Evolutionary conservation across 371 early-diverging fungal genomes (phyloP).

Genomic region (Lichtheimia ramosa): DNA sequence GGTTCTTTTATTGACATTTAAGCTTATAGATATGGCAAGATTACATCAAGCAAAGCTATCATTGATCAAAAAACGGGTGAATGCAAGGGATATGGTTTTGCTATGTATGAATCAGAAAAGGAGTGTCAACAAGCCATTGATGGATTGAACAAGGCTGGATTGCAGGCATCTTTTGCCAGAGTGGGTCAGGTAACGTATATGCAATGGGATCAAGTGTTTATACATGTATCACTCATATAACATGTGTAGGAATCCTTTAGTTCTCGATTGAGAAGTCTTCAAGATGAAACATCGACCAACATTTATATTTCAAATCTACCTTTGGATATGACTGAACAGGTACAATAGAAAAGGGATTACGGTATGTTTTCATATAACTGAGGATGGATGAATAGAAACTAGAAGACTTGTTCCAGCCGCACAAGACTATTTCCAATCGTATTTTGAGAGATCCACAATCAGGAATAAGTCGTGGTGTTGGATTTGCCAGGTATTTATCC

Average conservation of each 20-base stretch:
- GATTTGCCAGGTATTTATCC: slow-evolving; percentile 73
- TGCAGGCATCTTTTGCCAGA: slow-evolving; percentile 76
- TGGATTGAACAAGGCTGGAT: slow-evolving; percentile 66
- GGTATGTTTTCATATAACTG: neutral
- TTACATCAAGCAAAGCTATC: slow-evolving; percentile 85
- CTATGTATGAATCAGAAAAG: slow-evolving; percentile 76
- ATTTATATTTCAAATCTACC: slow-evolving; percentile 86
- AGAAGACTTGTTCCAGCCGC: slow-evolving; percentile 65
- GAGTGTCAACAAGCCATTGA: slow-evolving; percentile 71
- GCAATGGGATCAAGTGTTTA: neutral
- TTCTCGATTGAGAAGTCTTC: slow-evolving; percentile 70
- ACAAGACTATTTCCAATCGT: slow-evolving; percentile 67
- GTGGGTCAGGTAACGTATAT: slow-evolving; percentile 50
- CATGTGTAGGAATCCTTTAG: slow-evolving; percentile 73
- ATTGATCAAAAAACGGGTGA: slow-evolving; percentile 75
- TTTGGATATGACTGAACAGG: slow-evolving; percentile 69
- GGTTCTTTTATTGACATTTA: neutral
- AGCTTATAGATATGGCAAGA: slow-evolving; percentile 67
- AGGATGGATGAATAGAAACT: slow-evolving; percentile 44
- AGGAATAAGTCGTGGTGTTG: slow-evolving; percentile 71
- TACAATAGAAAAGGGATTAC: slow-evolving; percentile 20
- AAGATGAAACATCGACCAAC: slow-evolving; percentile 79
- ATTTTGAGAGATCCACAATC: slow-evolving; percentile 70
- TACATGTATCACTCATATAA: neutral
- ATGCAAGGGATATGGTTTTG: slow-evolving; percentile 93